Evolutionary conservation across 306 rosid genomes (phyloP), one percentile per base, ranked within the genome.

Genomic region (Corylus heterophylla): DNA sequence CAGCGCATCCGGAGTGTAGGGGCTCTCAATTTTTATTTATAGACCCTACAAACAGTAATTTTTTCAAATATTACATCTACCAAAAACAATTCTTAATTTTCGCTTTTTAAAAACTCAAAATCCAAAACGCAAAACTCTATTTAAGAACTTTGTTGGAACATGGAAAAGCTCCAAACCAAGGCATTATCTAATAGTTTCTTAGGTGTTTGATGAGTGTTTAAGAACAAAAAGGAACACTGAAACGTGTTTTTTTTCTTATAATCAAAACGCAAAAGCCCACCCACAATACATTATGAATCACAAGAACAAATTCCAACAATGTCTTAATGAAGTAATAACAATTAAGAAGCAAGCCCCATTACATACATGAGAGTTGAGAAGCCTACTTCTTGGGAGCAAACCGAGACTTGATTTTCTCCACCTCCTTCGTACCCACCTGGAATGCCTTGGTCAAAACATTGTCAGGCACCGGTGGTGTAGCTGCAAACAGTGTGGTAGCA

Each of bases 381-480:
- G 25, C 25, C 2, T 31, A 86, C 66, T 83, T 81, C 87, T 88
- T 87, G 27, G 98, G 90, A 9, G 98, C 93, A 67, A 90, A 78
- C 81, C 74, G 87, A 18, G 87, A 78, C 89, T 88, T 92, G 71
- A 95, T 95, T 80, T 89, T 92, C 55, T 87, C 42, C 45, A 95
- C 82, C 77, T 75, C 86, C 71, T 91, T 86, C 12, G 93, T 89
- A 45, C 91, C 88, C 42, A 93, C 62, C 73, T 82, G 85, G 85
- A 95, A 95, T 7, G 98, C 80, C 78, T 83, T 31, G 20, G 92
- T 83, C 79, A 95, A 81, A 1, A 95, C 94, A 67, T 91, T 4
- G 77, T 93, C 94, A 0, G 94, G 92, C 63, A 95, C 93, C 0
- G 86, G 79, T 10, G 99, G 98, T 0, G 85, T 80, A 63, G 98